Conservation (phyloP, 345 rosid genomes). For the Arabidopsis arenosa region DNA sequence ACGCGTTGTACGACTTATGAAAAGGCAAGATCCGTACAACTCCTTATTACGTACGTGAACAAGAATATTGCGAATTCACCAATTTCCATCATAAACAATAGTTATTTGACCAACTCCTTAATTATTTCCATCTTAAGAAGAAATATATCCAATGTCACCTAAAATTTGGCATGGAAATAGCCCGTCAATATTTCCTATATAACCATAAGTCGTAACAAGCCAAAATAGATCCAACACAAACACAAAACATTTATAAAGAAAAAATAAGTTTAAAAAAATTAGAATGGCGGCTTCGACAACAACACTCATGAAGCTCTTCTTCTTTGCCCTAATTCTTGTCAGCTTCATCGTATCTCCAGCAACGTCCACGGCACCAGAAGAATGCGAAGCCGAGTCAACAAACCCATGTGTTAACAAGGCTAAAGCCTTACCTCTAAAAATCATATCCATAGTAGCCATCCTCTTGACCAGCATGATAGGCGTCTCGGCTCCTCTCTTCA, state of each 20-base stretch:
- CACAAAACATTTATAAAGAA: neutral
- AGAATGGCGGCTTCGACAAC: conserved; percentile 23
- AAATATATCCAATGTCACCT: conserved; percentile 7
- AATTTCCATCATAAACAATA: neutral
- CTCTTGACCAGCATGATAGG: conserved; percentile 68
- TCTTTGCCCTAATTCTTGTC: conserved; percentile 5
- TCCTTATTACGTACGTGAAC: conserved; percentile 13
- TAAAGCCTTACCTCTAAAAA: conserved; percentile 55
- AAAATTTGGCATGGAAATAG: conserved; percentile 21
- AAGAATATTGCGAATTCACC: conserved; percentile 13
- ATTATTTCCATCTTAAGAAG: neutral
- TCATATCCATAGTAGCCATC: conserved; percentile 59
- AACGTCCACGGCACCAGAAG: conserved; percentile 25
- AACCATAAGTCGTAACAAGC: conserved; percentile 6
- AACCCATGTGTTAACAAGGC: conserved; percentile 54
- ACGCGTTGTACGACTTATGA: conserved; percentile 18
- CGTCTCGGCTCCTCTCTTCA: conserved; percentile 58
- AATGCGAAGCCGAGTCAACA: conserved; percentile 37
- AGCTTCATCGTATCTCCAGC: conserved; percentile 27
- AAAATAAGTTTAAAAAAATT: neutral
- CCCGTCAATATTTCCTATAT: conserved; percentile 1
- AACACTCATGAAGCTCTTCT: conserved; percentile 27
- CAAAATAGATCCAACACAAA: neutral
- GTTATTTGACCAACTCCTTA: neutral
- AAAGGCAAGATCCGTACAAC: conserved; percentile 34